Percentiles rank a stretch among this genome's conserved stretches.
These are phyloP conservation scores for Ceratobasidium sp. DNA, from an alignment of 1,284 basidiomycete genomes.

Conservation along the genomic window DNA sequence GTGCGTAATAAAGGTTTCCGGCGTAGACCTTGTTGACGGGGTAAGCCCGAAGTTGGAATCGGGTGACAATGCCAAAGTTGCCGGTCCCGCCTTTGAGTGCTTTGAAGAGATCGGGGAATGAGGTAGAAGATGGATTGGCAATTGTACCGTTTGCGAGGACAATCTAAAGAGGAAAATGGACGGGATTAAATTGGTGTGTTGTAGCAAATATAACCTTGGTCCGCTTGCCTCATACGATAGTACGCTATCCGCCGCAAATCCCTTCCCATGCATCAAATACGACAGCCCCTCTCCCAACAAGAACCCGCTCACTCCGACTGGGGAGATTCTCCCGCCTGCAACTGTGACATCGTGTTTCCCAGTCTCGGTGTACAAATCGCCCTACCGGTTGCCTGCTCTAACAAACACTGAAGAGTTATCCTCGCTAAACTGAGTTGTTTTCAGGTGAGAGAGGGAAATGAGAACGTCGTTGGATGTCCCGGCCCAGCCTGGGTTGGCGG, in stretches of 20 bases:
- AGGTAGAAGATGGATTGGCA: background rate
- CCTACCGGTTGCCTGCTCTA: conserved; percentile 22
- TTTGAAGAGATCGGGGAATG: conserved; percentile 1
- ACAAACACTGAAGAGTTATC: conserved; percentile 11
- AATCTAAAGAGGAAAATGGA: background rate
- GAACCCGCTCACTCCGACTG: conserved; percentile 26
- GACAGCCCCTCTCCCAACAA: conserved; percentile 17
- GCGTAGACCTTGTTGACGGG: conserved; percentile 15
- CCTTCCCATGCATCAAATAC: conserved; percentile 21
- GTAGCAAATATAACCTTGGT: background rate
- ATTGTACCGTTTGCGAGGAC: conserved; percentile 30
- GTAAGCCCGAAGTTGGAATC: conserved; percentile 13
- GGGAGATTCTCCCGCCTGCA: conserved; percentile 10
- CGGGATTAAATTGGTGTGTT: background rate
- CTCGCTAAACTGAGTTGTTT: background rate
- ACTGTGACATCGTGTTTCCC: conserved; percentile 9
- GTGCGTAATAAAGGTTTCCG: conserved; percentile 20
- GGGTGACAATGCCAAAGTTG: conserved; percentile 30
- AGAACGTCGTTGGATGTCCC: conserved; percentile 14
- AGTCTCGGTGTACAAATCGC: conserved; percentile 17
- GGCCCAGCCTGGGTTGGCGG: conserved; percentile 29
- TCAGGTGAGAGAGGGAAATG: background rate
- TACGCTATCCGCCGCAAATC: conserved; percentile 18
- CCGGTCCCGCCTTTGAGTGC: conserved; percentile 23
- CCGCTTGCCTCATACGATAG: conserved; percentile 10